These are phyloP conservation scores for Aspergillus pseudoterreus DNA, from an alignment of 2,329 filamentous ascomycete species.

Conservation along the genomic window DNA sequence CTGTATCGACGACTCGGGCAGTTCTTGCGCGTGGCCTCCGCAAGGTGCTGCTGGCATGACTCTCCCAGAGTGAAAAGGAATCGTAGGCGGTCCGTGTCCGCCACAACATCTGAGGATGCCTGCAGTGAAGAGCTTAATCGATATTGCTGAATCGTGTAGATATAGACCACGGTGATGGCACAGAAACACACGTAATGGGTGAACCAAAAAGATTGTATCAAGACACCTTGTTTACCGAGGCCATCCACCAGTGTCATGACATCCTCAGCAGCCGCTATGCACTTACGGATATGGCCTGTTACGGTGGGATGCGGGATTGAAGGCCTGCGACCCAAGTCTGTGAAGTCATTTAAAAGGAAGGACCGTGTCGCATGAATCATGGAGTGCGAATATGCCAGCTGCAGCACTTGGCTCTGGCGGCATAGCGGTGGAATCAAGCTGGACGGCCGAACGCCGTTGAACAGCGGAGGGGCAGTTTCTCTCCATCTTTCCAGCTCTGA, in stretches of 20 bases:
- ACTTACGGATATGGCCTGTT: conserved; percentile 39
- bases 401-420: conserved; percentile 37
- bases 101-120: conserved; percentile 13
- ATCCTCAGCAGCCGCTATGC: conserved; percentile 41
- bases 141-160: conserved; percentile 41
- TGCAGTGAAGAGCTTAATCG: conserved; percentile 19
- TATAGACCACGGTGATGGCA: conserved; percentile 41
- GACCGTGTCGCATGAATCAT: conserved; percentile 38
- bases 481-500: conserved; percentile 36
- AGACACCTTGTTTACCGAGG: conserved; percentile 32
- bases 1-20: conserved; percentile 47
- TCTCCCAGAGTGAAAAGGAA: conserved; percentile 43
- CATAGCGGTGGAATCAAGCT: conserved; percentile 37
- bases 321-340: conserved; percentile 30
- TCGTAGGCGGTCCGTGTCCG: conserved; percentile 19
- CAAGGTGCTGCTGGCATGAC: conserved; percentile 44
- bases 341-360: conserved; percentile 36
- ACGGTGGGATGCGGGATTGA: conserved; percentile 28
- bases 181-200: conserved; percentile 43
- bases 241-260: conserved; percentile 35
- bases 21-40: conserved; percentile 45
- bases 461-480: conserved; percentile 31
- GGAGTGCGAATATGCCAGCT: conserved; percentile 36
- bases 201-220: conserved; percentile 43
- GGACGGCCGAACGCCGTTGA: conserved; percentile 33